phyloP scores from a whole-genome alignment of 176 grass and related monocot species.

The Raddia distichophylla region DNA sequence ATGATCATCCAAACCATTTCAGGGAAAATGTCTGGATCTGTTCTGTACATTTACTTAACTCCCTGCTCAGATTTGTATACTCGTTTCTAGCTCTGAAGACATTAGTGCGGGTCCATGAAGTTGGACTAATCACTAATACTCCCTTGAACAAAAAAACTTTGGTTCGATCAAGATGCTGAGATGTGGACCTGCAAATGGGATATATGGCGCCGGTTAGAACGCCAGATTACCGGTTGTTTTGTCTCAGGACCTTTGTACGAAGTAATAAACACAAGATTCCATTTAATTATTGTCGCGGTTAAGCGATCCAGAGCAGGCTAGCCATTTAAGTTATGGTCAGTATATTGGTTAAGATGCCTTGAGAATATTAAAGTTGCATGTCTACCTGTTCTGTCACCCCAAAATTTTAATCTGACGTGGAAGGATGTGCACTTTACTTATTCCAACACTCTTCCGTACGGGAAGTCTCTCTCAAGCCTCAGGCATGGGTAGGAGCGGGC shows the following conservation, averaged over 20 bases:
- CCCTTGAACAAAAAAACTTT: neutral
- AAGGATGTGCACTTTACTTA: no score
- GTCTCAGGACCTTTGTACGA: neutral
- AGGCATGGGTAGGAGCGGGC: no score
- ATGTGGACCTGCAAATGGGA: neutral
- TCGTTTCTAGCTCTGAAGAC: neutral
- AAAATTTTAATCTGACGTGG: no score
- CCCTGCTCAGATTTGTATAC: neutral
- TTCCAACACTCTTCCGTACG: no score
- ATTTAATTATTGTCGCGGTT: no score
- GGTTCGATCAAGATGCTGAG: neutral
- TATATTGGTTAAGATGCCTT: no score
- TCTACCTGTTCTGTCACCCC: no score
- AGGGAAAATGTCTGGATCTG: neutral
- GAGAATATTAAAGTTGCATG: no score
- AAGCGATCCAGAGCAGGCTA: no score
- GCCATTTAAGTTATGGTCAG: no score
- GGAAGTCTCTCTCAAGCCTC: no score
- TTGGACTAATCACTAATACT: neutral
- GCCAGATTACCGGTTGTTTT: neutral
- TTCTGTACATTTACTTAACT: neutral
- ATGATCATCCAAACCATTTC: neutral
- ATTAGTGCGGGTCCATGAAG: constrained; percentile 41
- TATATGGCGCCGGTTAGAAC: neutral
- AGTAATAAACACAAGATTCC: no score